Conservation (phyloP, 2,329 filamentous ascomycete genomes). For the Aspergillus sergii region DNA sequence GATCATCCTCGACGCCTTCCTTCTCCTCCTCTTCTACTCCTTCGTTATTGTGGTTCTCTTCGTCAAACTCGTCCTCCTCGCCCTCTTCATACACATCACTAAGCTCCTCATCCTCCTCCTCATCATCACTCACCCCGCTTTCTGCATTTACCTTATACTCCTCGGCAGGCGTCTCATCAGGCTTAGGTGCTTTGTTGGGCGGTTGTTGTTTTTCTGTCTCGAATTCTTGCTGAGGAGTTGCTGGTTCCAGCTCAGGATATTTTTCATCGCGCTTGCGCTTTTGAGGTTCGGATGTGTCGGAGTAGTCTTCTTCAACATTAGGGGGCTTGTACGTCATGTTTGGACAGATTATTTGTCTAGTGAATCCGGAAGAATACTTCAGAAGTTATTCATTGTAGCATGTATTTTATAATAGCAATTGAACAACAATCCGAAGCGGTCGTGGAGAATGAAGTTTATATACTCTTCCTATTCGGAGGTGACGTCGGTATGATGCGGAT, state of each 20-base stretch:
- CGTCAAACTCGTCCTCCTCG: neutral
- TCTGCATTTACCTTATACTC: constrained; percentile 10
- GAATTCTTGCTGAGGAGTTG: constrained; percentile 3
- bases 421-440: neutral
- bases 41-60: neutral
- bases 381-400: neutral
- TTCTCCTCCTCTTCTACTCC: constrained; percentile 4
- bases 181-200: constrained; percentile 18
- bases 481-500: constrained; percentile 10
- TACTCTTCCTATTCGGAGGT: neutral
- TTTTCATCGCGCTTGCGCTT: constrained; percentile 23
- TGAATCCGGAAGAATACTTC: neutral
- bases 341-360: neutral
- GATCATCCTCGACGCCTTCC: neutral
- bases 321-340: constrained; percentile 27
- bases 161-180: neutral
- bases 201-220: constrained; percentile 16
- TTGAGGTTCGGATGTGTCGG: constrained; percentile 14
- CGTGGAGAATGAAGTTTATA: neutral
- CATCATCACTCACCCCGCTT: constrained; percentile 13
- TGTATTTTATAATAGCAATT: neutral
- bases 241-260: constrained; percentile 1
- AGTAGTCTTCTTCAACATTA: constrained; percentile 24
- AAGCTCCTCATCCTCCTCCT: constrained; percentile 13
- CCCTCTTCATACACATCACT: constrained; percentile 10